These are phyloP conservation scores for Taphrina pruni DNA, from an alignment of 1,139 yeast genomes.

Conservation along the genomic window DNA sequence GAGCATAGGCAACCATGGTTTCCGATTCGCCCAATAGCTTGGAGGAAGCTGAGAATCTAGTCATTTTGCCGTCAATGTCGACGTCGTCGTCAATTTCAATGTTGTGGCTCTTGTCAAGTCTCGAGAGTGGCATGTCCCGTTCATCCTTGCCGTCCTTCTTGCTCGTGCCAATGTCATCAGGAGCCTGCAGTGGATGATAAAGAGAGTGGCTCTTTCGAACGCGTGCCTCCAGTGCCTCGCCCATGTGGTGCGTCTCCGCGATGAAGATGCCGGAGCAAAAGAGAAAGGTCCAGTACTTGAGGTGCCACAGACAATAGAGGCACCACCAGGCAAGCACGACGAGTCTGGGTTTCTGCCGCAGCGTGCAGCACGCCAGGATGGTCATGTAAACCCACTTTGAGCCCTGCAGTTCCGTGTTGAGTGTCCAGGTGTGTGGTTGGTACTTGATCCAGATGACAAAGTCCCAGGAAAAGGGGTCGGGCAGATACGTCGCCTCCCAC, in stretches of 20 bases:
- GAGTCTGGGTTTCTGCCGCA: slow-evolving; percentile 27
- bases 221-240: slow-evolving; percentile 14
- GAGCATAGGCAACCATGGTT: not conserved
- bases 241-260: slow-evolving; percentile 25
- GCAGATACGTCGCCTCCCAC: slow-evolving; percentile 15
- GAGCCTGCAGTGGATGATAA: slow-evolving; percentile 8
- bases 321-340: slow-evolving; percentile 30
- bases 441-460: slow-evolving; percentile 35
- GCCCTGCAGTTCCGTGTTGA: slow-evolving; percentile 35
- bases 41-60: not conserved
- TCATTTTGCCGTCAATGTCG: not conserved
- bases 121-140: not conserved
- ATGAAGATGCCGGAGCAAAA: slow-evolving; percentile 36
- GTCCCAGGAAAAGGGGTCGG: slow-evolving; percentile 36
- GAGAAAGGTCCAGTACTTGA: slow-evolving; percentile 33
- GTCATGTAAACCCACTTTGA: slow-evolving; percentile 31
- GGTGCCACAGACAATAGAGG: slow-evolving; percentile 35
- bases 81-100: not conserved
- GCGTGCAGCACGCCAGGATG: slow-evolving; percentile 22
- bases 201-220: not conserved
- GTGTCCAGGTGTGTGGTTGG: slow-evolving; percentile 38
- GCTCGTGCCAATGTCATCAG: not conserved
- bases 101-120: not conserved
- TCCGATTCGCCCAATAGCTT: slow-evolving; percentile 8
- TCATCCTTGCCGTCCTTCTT: slow-evolving; percentile 1